These are phyloP conservation scores for Rhodotorula toruloides DNA, from an alignment of 768 basidiomycete genomes.

Conservation along the genomic window DNA sequence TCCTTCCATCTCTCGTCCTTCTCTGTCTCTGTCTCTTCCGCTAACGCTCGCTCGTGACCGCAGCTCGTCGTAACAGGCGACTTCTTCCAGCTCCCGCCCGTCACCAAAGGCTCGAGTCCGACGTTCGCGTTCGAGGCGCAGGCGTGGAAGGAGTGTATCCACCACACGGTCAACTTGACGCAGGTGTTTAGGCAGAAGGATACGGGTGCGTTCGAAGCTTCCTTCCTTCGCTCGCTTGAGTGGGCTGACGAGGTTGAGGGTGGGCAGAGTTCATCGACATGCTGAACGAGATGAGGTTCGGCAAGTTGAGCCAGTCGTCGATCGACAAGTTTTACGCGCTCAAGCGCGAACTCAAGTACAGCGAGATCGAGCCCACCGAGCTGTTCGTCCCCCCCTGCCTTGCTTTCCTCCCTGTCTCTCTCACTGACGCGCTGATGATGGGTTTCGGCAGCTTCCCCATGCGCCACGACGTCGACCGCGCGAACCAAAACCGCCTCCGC, in stretches of 20 bases:
- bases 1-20: not conserved
- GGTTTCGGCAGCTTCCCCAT: constrained; percentile 66
- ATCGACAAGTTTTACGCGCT: constrained; percentile 66
- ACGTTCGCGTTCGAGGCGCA: constrained; percentile 91
- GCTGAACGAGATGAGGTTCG: constrained; percentile 98
- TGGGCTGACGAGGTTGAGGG: not conserved
- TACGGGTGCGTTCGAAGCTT: constrained; percentile 56
- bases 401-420: not conserved
- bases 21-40: not conserved
- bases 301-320: constrained; percentile 60
- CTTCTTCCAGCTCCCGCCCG: constrained; percentile 96
- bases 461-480: constrained; percentile 81
- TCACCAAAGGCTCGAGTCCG: constrained; percentile 60
- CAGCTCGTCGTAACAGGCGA: constrained; percentile 91
- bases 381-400: constrained; percentile 54
- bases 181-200: constrained; percentile 94
- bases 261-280: constrained; percentile 79
- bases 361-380: constrained; percentile 66
- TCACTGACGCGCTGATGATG: constrained; percentile 1
- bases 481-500: constrained; percentile 67
- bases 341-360: constrained; percentile 63
- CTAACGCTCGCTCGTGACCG: not conserved
- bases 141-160: constrained; percentile 66
- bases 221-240: not conserved
- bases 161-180: constrained; percentile 82